Evolutionary conservation across 2,329 filamentous ascomycete genomes (phyloP), one percentile per base, ranked within the genome.

Genomic region (Furcasterigmium furcatum): DNA sequence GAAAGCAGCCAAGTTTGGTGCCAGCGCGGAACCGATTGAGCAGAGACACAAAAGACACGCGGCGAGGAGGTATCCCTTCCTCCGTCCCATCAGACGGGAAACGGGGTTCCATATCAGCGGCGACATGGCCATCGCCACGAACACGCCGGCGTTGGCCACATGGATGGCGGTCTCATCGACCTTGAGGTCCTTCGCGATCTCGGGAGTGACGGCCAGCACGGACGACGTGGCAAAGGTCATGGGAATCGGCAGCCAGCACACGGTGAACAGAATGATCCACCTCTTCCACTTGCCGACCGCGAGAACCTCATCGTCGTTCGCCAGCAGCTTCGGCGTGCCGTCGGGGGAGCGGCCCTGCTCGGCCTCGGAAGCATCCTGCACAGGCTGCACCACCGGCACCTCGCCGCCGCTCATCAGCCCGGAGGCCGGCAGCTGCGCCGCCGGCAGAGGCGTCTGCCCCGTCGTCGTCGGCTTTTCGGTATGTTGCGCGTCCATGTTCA

Each of bases 211-310:
- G 1, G 86, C 76, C 14, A 92, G 65, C 13, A 91, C 81, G 2
- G 84, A 84, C 0, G 87, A 91, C 24, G 82, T 87, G 0, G 85
- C 84, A 56, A 96, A 96, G 2, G 87, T 87, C 48, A 88, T 83
- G 41, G 86, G 80, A 48, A 58, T 38, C 4, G 54, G 51, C 50
- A 53, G 54, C 54, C 52, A 58, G 46, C 53, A 55, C 14, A 52
- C 47, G 1, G 47, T 45, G 16, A 50, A 50, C 8, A 59, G 43
- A 3, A 50, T 52, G 9, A 53, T 38, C 41, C 49, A 52, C 25
- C 52, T 52, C 8, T 50, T 46, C 51, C 52, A 52, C 6, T 43
- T 18, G 20, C 52, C 42, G 42, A 55, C 48, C 21, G 53, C 43
- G 41, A 51, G 38, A 20, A 46, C 24, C 4, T 22, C 42, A 14